Evolutionary conservation across 2,329 filamentous ascomycete species (phyloP).

Genomic region (Aureobasidium melanogenum): DNA sequence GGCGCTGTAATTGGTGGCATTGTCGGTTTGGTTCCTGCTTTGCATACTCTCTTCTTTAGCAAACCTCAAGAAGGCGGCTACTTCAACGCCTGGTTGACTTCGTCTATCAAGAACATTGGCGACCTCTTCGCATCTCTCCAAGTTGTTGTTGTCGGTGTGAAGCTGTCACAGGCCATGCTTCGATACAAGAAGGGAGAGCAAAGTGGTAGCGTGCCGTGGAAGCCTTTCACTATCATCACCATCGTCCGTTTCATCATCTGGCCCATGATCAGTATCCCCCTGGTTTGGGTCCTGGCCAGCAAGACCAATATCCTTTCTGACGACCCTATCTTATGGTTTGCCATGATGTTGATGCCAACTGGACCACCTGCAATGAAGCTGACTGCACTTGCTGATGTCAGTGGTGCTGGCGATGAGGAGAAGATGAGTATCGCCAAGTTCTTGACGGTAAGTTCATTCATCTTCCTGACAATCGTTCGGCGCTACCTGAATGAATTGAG

Average conservation of each 20-base stretch:
- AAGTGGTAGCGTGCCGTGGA: slow-evolving; percentile 38
- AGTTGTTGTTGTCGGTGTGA: slow-evolving; percentile 59
- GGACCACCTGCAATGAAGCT: slow-evolving; percentile 48
- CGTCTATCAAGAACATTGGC: slow-evolving; percentile 52
- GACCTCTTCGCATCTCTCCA: slow-evolving; percentile 56
- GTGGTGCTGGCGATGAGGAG: slow-evolving; percentile 36
- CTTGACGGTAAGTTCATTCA: slow-evolving; percentile 33
- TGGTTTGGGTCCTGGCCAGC: slow-evolving; percentile 47
- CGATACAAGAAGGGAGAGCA: slow-evolving; percentile 37
- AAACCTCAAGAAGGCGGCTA: slow-evolving; percentile 50
- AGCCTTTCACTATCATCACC: slow-evolving; percentile 43
- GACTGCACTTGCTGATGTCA: slow-evolving; percentile 43
- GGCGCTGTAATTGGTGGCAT: slow-evolving; percentile 51
- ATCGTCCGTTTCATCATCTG: slow-evolving; percentile 52
- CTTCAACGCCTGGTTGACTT: slow-evolving; percentile 58
- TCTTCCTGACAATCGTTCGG: not conserved
- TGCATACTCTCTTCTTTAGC: slow-evolving; percentile 56
- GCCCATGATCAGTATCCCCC: slow-evolving; percentile 42
- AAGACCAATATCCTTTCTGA: slow-evolving; percentile 42
- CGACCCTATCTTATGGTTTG: slow-evolving; percentile 60
- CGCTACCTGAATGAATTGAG: not conserved
- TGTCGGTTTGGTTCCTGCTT: slow-evolving; percentile 50
- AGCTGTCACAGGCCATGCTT: slow-evolving; percentile 47
- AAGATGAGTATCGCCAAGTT: slow-evolving; percentile 48
- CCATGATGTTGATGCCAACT: slow-evolving; percentile 51